These are phyloP conservation scores for Podospora appendiculata DNA, from an alignment of 495 filamentous ascomycete species.

Conservation along the genomic window DNA sequence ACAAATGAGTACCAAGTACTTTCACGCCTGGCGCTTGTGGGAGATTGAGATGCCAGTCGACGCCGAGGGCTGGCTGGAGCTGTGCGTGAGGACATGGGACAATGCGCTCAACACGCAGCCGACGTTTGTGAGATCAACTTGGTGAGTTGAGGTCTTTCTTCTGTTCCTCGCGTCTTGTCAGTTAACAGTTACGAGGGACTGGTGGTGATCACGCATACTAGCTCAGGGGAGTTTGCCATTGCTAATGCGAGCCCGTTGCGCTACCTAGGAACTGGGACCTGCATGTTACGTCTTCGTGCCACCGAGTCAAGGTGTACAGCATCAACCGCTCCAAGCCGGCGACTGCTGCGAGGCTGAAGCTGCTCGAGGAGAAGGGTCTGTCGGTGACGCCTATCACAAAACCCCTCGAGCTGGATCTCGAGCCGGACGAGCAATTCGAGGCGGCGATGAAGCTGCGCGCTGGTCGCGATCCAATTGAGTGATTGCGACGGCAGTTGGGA, in stretches of 20 bases:
- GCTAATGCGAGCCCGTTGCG: not conserved
- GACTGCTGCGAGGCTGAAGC: slow-evolving; percentile 42
- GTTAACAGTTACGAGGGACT: not conserved
- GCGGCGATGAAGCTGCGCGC: slow-evolving; percentile 12
- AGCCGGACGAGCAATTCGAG: slow-evolving; percentile 41
- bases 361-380: slow-evolving; percentile 39
- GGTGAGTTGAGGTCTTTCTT: slow-evolving; percentile 15
- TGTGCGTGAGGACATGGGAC: slow-evolving; percentile 51
- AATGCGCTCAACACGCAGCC: slow-evolving; percentile 45
- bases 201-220: not conserved
- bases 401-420: slow-evolving; percentile 36
- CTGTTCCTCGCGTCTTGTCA: too few species aligned
- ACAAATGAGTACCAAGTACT: slow-evolving; percentile 46
- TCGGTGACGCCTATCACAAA: slow-evolving; percentile 44
- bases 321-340: slow-evolving; percentile 44
- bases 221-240: not conserved
- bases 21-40: slow-evolving; percentile 49
- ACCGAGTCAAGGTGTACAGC: slow-evolving; percentile 57
- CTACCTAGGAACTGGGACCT: slow-evolving; percentile 58
- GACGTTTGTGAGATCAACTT: slow-evolving; percentile 21
- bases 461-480: not conserved
- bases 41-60: slow-evolving; percentile 46
- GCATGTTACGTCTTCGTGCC: slow-evolving; percentile 58
- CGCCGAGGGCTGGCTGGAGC: slow-evolving; percentile 52
- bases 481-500: not conserved